These are phyloP conservation scores for Rhododendron molle DNA, from an alignment of 148 eudicot genomes.

Conservation along the genomic window DNA sequence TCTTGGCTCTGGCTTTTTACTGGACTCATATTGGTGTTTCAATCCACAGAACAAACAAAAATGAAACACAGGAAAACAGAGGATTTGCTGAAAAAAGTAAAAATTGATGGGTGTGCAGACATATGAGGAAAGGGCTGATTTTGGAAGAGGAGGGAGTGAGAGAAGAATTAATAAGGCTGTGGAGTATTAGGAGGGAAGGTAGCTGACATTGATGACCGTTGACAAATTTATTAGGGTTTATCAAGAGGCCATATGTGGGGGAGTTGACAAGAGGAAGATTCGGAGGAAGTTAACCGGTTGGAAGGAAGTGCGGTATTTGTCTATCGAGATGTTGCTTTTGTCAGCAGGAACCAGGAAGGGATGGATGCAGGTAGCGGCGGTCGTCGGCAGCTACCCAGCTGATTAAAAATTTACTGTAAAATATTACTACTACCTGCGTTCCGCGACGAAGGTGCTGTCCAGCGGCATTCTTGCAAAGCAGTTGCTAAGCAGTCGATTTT, in stretches of 20 bases:
- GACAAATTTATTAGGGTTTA: neutral
- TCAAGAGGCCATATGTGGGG: neutral
- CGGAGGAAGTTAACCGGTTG: neutral
- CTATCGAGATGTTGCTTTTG: neutral
- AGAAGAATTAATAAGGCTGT: neutral
- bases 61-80: neutral
- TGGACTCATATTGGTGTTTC: conserved; percentile 18
- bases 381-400: too few species aligned
- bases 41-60: neutral
- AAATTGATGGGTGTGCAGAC: neutral
- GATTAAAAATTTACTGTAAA: too few species aligned
- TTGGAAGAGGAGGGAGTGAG: neutral
- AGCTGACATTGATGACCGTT: conserved; percentile 13
- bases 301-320: neutral
- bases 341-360: neutral
- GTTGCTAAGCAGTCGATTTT: too few species aligned
- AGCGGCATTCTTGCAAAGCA: too few species aligned
- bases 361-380: too few species aligned
- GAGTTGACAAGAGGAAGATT: neutral
- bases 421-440: too few species aligned
- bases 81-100: neutral
- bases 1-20: neutral
- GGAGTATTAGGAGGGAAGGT: neutral
- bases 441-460: too few species aligned
- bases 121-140: neutral